These are phyloP conservation scores for Morella rubra DNA, from an alignment of 306 rosid genomes.

Conservation along the genomic window DNA sequence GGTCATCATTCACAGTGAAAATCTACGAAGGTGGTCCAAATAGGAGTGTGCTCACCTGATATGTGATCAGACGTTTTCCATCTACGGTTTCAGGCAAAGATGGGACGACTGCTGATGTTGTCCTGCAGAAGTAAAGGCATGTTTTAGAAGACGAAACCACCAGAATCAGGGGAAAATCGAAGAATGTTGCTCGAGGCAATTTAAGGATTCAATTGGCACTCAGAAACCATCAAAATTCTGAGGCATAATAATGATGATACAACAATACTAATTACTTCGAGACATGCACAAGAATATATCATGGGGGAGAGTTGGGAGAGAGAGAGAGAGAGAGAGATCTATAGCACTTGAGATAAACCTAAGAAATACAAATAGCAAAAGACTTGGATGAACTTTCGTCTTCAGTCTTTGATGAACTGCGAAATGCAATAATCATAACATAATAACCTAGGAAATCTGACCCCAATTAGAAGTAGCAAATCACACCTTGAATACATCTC, in stretches of 20 bases:
- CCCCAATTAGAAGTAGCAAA: neutral
- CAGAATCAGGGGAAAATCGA: neutral
- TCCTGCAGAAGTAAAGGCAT: slow-evolving; percentile 40
- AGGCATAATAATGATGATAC: neutral
- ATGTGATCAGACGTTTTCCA: slow-evolving; percentile 66
- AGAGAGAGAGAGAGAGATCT: neutral
- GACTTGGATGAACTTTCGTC: neutral
- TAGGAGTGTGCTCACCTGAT: slow-evolving; percentile 46
- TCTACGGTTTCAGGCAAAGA: slow-evolving; percentile 53
- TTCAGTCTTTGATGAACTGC: neutral
- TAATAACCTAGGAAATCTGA: neutral
- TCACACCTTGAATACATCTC: slow-evolving; percentile 36
- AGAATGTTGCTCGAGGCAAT: neutral
- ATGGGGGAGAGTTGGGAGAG: neutral
- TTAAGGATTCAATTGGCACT: neutral
- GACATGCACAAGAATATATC: neutral
- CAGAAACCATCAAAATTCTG: neutral
- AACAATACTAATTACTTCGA: neutral
- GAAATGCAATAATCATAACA: neutral
- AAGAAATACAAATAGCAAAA: neutral
- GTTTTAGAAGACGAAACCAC: neutral
- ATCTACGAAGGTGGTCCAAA: slow-evolving; percentile 1
- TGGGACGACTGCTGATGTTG: slow-evolving; percentile 22
- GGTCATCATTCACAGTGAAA: neutral
- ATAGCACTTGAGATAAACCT: neutral